phyloP scores from a whole-genome alignment of 345 rosid genomes.

The Balakata baccata region DNA sequence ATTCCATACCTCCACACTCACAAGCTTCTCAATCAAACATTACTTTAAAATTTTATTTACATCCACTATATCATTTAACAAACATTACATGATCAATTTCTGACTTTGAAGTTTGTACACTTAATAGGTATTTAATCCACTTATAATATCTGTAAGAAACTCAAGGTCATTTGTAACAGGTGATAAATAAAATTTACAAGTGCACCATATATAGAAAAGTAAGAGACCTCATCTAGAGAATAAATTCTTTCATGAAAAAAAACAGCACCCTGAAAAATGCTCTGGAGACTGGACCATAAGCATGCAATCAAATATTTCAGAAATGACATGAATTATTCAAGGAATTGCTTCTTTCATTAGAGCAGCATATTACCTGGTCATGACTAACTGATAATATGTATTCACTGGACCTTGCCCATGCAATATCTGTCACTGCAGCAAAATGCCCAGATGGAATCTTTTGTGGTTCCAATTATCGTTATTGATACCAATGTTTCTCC shows the following conservation, averaged over 20 bases:
- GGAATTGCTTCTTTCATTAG: background rate
- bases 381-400: slow-evolving; percentile 84
- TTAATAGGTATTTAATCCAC: background rate
- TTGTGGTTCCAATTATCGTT: slow-evolving; percentile 82
- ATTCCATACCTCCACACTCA: background rate
- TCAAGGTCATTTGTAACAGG: background rate
- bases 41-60: background rate
- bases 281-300: background rate
- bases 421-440: slow-evolving; percentile 72
- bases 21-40: background rate
- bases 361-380: slow-evolving; percentile 61
- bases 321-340: background rate
- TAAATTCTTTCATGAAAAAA: background rate
- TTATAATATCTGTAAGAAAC: background rate
- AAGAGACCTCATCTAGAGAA: background rate
- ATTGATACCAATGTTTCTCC: slow-evolving; percentile 67
- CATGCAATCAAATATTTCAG: background rate
- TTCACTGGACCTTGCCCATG: slow-evolving; percentile 74
- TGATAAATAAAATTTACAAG: background rate
- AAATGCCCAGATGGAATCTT: slow-evolving; percentile 89
- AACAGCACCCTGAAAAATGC: background rate
- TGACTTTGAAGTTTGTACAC: background rate
- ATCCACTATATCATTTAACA: background rate
- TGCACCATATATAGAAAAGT: background rate
- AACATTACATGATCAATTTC: background rate